Conservation (phyloP, 768 basidiomycete species). For the Fibroporia radiculosa region DNA sequence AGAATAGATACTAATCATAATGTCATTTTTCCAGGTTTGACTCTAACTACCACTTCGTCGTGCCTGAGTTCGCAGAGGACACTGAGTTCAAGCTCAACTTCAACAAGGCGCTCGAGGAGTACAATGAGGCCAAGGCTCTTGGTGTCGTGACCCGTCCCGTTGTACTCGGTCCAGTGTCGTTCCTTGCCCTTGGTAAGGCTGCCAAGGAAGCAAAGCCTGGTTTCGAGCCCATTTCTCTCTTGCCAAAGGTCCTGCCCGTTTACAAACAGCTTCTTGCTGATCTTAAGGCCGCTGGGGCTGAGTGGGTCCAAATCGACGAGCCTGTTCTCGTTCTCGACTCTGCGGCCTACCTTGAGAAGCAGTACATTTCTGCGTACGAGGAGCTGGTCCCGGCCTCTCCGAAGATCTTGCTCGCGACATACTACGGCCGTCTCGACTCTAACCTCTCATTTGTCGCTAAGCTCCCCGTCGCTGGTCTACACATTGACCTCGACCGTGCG, state of each 20-base stretch:
- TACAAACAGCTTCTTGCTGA: constrained; percentile 87
- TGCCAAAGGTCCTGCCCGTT: constrained; percentile 82
- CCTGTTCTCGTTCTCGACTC: constrained; percentile 91
- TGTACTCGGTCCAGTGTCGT: constrained; percentile 90
- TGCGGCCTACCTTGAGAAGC: constrained; percentile 66
- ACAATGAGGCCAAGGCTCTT: constrained; percentile 85
- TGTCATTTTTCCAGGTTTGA: constrained; percentile 62
- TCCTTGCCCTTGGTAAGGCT: constrained; percentile 89
- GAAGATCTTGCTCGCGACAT: constrained; percentile 90
- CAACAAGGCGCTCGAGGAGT: constrained; percentile 94
- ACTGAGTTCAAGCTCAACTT: constrained; percentile 92
- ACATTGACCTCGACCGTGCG: constrained; percentile 95
- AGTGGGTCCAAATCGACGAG: constrained; percentile 96
- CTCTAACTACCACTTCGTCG: constrained; percentile 98
- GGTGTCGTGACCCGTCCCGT: constrained; percentile 93
- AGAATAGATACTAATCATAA: background rate
- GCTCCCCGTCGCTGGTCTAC: constrained; percentile 88
- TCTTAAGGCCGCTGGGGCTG: constrained; percentile 88
- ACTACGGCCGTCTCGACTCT: constrained; percentile 93
- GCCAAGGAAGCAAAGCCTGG: constrained; percentile 72
- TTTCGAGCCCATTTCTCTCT: constrained; percentile 88
- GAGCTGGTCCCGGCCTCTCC: constrained; percentile 78
- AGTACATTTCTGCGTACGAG: constrained; percentile 75
- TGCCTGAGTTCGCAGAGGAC: constrained; percentile 87
- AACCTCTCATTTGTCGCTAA: constrained; percentile 85